A percentile compares a stretch with the other conserved stretches of the same genome.
Conservation (phyloP, 352 stramenopile species). For the Globisporangium acanthophoron region DNA sequence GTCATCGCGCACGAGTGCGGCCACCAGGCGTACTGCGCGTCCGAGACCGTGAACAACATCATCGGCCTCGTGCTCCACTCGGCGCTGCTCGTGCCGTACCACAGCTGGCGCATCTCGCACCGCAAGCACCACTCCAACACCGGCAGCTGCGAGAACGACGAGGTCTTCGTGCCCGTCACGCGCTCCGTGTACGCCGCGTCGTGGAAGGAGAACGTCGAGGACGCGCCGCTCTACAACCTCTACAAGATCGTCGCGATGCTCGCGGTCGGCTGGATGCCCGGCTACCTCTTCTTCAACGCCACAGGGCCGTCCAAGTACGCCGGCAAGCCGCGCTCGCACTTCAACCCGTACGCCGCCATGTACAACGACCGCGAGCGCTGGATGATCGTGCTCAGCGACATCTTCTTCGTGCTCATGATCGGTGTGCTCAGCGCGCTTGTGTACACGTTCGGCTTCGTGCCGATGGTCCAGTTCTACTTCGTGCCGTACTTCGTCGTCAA, state of each 20-base stretch:
- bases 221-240: slow-evolving; percentile 92
- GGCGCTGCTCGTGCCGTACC: slow-evolving; percentile 96
- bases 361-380: slow-evolving; percentile 90
- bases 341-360: slow-evolving; percentile 93
- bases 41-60: slow-evolving; percentile 93
- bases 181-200: slow-evolving; percentile 48
- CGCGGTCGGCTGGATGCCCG: slow-evolving; percentile 93
- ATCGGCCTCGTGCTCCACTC: slow-evolving; percentile 97
- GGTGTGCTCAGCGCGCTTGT: slow-evolving; percentile 46
- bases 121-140: slow-evolving; percentile 96
- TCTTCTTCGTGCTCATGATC: slow-evolving; percentile 81
- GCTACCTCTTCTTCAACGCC: slow-evolving; percentile 97
- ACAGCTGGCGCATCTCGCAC: slow-evolving; percentile 96
- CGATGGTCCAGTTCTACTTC: slow-evolving; percentile 94
- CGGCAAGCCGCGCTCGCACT: slow-evolving; percentile 90
- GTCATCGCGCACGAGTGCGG: slow-evolving; percentile 97
- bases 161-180: slow-evolving; percentile 94
- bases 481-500: slow-evolving; percentile 96
- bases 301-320: slow-evolving; percentile 89
- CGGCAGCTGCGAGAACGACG: slow-evolving; percentile 93
- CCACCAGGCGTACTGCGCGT: slow-evolving; percentile 95
- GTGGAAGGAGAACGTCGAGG: slow-evolving; percentile 85
- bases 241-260: slow-evolving; percentile 94
- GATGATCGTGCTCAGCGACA: slow-evolving; percentile 92
- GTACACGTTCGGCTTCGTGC: slow-evolving; percentile 59